Conservation (phyloP, 805 yeast genomes). For the Starmerella lactis-condensi region DNA sequence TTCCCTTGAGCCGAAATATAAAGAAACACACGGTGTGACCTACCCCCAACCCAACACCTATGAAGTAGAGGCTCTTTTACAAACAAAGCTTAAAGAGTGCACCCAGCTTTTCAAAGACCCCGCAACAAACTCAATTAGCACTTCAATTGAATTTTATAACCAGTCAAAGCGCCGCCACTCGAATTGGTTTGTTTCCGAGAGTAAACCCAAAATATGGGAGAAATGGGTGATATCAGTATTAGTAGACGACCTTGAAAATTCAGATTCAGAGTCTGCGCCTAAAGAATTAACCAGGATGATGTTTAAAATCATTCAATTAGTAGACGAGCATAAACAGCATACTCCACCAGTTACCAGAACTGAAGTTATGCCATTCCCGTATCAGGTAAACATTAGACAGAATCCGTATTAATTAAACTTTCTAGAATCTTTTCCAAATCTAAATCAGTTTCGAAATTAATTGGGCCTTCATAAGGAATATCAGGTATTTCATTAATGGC, state of each 20-base stretch:
- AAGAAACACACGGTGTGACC: conserved; percentile 40
- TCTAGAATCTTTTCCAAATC: too few relatives aligned
- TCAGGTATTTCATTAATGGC: too few relatives aligned
- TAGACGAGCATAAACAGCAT: conserved; percentile 40
- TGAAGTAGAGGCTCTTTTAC: conserved; percentile 12
- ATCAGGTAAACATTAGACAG: conserved; percentile 23
- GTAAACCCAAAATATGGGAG: too few relatives aligned
- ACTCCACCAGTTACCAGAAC: conserved; percentile 57
- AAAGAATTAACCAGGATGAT: conserved; percentile 27
- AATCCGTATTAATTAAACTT: too few relatives aligned
- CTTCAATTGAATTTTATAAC: conserved; percentile 19
- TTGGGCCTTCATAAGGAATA: too few relatives aligned
- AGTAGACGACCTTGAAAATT: too few relatives aligned
- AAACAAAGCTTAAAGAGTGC: conserved; percentile 11
- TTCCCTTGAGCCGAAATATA: conserved; percentile 35
- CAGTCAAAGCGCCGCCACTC: too few relatives aligned
- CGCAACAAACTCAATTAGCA: conserved; percentile 6
- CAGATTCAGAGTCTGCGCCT: conserved; percentile 5
- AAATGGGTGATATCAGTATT: too few relatives aligned
- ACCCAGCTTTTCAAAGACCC: conserved; percentile 8
- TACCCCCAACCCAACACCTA: conserved; percentile 21
- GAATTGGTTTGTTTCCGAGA: too few relatives aligned
- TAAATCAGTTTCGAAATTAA: too few relatives aligned
- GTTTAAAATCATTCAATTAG: conserved; percentile 32
- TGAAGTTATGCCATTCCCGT: conserved; percentile 50